Conservation (phyloP, 1,139 yeast genomes). For the Pneumocystis canis region DNA sequence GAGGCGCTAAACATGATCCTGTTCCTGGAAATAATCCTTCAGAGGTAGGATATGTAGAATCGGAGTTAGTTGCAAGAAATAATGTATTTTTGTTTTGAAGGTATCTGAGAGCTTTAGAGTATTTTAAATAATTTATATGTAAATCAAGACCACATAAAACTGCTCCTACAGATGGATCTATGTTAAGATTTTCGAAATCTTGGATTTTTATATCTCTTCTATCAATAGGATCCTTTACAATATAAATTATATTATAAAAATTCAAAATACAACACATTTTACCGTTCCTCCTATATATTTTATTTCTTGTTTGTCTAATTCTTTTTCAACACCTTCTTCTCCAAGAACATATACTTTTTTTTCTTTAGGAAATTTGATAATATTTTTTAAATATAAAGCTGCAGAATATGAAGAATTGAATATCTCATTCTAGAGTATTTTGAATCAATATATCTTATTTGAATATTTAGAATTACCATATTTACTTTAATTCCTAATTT, state of each 20-base stretch:
- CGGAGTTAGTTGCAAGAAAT: slow-evolving; percentile 89
- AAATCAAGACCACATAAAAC: slow-evolving; percentile 80
- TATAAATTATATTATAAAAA: neutral
- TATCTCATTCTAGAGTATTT: slow-evolving; percentile 40
- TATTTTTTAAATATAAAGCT: slow-evolving; percentile 70
- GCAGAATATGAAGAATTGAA: slow-evolving; percentile 88
- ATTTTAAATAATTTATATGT: slow-evolving; percentile 61
- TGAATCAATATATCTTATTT: neutral
- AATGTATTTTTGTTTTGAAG: slow-evolving; percentile 51
- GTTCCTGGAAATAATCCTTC: slow-evolving; percentile 87
- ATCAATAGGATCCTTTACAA: slow-evolving; percentile 17
- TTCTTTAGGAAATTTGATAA: slow-evolving; percentile 51
- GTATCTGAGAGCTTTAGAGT: slow-evolving; percentile 72
- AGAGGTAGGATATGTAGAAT: slow-evolving; percentile 82
- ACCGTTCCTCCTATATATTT: slow-evolving; percentile 49
- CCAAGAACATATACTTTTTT: slow-evolving; percentile 82
- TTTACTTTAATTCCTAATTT: slow-evolving; percentile 45
- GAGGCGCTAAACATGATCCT: slow-evolving; percentile 73
- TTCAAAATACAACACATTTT: slow-evolving; percentile 19
- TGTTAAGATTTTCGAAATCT: slow-evolving; percentile 18
- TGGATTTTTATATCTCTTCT: slow-evolving; percentile 16
- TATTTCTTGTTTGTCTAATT: slow-evolving; percentile 53
- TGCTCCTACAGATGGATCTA: slow-evolving; percentile 34
- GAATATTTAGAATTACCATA: neutral
- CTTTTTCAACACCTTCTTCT: slow-evolving; percentile 65